These are phyloP conservation scores for Prosopis cineraria DNA, from an alignment of 306 rosid genomes.

Conservation along the genomic window DNA sequence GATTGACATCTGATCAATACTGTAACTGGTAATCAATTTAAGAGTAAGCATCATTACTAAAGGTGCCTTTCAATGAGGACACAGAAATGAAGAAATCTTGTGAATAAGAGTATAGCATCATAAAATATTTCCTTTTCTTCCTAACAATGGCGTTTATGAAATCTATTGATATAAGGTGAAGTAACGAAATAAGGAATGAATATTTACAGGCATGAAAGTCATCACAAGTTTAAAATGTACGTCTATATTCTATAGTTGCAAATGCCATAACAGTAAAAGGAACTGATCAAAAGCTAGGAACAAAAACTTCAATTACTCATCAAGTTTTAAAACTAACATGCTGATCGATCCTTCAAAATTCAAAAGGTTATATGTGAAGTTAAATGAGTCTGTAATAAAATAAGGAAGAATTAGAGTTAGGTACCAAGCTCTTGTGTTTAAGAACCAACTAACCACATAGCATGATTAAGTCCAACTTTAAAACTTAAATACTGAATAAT, in stretches of 20 bases:
- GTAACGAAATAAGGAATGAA: neutral
- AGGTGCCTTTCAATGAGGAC: neutral
- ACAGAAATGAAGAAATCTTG: conserved; percentile 4
- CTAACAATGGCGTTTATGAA: too few relatives aligned
- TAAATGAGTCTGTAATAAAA: conserved; percentile 6
- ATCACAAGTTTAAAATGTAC: neutral
- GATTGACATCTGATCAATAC: neutral
- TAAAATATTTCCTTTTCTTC: neutral
- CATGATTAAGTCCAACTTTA: neutral
- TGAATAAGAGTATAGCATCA: neutral
- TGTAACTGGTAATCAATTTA: neutral
- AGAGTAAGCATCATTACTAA: neutral
- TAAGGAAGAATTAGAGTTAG: neutral
- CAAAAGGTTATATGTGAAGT: conserved; percentile 9
- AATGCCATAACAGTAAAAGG: neutral
- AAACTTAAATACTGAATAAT: neutral
- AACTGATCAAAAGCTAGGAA: neutral
- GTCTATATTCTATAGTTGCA: neutral
- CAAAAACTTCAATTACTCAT: neutral
- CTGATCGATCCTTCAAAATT: neutral
- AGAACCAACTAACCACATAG: neutral
- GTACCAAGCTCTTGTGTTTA: neutral
- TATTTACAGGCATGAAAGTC: neutral
- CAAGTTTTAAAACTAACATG: conserved; percentile 8
- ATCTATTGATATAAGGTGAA: neutral